Evolutionary conservation across 257 asterid species (phyloP), one percentile per base, ranked within the genome.

Genomic region (Capsicum pubescens): DNA sequence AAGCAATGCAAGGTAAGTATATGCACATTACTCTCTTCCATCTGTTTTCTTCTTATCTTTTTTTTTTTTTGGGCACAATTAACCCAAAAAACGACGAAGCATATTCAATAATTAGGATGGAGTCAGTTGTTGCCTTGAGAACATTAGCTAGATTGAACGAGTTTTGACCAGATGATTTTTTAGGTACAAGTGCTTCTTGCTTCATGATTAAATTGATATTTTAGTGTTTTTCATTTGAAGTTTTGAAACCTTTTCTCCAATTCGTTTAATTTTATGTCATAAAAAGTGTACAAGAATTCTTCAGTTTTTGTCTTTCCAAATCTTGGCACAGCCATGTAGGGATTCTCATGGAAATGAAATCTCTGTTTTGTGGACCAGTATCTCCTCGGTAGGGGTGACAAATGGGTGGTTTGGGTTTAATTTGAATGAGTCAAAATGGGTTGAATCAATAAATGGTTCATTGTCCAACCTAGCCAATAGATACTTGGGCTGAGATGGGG

Each of bases 1-100:
- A 70, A 83, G 57, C 50, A 88, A 81, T 84, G 87, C 88, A 35
- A 89, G 92, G 92, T 89, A 87, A 68, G 1, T 81, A 36, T 44
- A 12, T 48, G 10, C 48, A 2, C 59, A 26, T 61, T 72, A 39
- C 2, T 78, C 68, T 54, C 17, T 36, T 42, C 32, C 66, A 54
- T 84, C 60, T 36, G 46, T 21, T 63, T 44, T 67, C 35, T 82
- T 67, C 79, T 19, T 67, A 8, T 9, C 48, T 7, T 39, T 46
- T 71, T 68, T 82, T 32, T 13, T 36, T 54, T 42, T 68, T 54
- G 60, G 57, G 15, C 59, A 8, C 64, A 76, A 52, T 9, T 26
- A 76, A 54, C 19, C 21, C 81, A 26, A 21, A 52, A 50, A 36
- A n/a, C 44, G 14, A 54, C 26, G 52, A 26, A 76, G 46, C 81